phyloP scores from a whole-genome alignment of 2,329 filamentous ascomycete genomes.

The Dactylellina parvicollis region DNA sequence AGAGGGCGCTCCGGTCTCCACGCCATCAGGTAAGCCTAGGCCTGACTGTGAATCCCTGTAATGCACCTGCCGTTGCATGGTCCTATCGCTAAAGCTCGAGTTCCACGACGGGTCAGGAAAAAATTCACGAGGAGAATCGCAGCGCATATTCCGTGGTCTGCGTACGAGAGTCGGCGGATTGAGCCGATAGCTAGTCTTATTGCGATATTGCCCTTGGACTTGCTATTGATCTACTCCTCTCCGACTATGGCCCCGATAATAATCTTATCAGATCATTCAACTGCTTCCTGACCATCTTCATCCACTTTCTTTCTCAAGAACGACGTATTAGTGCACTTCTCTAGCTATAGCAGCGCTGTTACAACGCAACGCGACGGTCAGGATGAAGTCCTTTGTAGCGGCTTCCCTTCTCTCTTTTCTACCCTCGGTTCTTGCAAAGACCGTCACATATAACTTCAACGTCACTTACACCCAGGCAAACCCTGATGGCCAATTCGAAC shows the following conservation, averaged over 20 bases:
- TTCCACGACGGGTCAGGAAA: conserved; percentile 13
- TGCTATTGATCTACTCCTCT: conserved; percentile 8
- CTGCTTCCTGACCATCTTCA: conserved; percentile 19
- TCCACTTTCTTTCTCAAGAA: conserved; percentile 8
- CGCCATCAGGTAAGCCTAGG: conserved; percentile 14
- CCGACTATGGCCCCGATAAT: conserved; percentile 19
- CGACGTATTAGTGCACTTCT: background rate
- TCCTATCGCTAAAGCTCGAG: conserved; percentile 25
- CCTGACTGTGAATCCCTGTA: conserved; percentile 19
- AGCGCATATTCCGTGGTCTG: conserved; percentile 4
- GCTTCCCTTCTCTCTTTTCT: conserved; percentile 40
- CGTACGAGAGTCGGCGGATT: conserved; percentile 23
- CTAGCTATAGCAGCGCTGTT: conserved; percentile 5
- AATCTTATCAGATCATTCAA: conserved; percentile 54
- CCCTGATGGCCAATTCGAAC: conserved; percentile 73
- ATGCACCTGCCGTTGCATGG: conserved; percentile 35
- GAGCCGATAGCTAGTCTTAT: conserved; percentile 24
- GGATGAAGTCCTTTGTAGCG: conserved; percentile 45
- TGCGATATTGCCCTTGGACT: background rate
- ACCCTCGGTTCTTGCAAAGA: conserved; percentile 59
- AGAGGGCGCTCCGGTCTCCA: conserved; percentile 25
- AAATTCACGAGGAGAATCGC: conserved; percentile 24
- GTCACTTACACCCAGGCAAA: conserved; percentile 77
- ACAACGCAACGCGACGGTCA: conserved; percentile 30
- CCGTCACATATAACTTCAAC: conserved; percentile 72